A percentile compares a stretch with the other conserved stretches of the same genome.
Evolutionary conservation across 495 filamentous ascomycete genomes (phyloP).

Genomic region (Podospora anserina): DNA sequence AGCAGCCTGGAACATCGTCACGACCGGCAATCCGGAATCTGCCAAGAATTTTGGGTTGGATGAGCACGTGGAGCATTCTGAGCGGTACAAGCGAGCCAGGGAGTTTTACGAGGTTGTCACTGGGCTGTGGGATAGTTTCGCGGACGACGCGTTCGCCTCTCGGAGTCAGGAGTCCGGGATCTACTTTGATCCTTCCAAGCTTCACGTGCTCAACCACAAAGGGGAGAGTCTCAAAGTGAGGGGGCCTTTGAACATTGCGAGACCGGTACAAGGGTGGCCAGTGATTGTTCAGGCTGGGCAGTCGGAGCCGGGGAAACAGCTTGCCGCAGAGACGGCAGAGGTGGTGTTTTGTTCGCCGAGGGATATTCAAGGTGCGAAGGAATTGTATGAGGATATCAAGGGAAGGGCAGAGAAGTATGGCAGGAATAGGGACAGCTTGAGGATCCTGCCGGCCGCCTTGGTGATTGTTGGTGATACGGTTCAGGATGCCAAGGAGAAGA

Average conservation of each 20-base stretch:
- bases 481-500: conserved; percentile 49
- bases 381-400: conserved; percentile 54
- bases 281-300: conserved; percentile 56
- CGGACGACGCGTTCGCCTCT: conserved; percentile 50
- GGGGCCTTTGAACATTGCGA: conserved; percentile 53
- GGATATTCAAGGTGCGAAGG: conserved; percentile 45
- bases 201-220: conserved; percentile 51
- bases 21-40: conserved; percentile 54
- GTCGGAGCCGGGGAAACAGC: conserved; percentile 51
- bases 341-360: conserved; percentile 47
- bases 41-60: conserved; percentile 55
- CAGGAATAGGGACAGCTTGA: conserved; percentile 44
- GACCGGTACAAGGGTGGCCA: conserved; percentile 55
- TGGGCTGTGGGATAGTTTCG: conserved; percentile 56
- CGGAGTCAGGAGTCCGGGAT: conserved; percentile 47
- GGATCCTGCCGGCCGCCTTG: conserved; percentile 53
- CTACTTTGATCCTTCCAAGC: conserved; percentile 46
- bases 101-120: conserved; percentile 58
- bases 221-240: conserved; percentile 46
- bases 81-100: conserved; percentile 57
- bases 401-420: conserved; percentile 43
- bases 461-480: conserved; percentile 43
- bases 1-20: conserved; percentile 65
- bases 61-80: conserved; percentile 53
- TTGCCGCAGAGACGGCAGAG: conserved; percentile 55